These are phyloP conservation scores for Puccinia hordei DNA, from an alignment of 1,284 basidiomycete genomes.

Conservation along the genomic window DNA sequence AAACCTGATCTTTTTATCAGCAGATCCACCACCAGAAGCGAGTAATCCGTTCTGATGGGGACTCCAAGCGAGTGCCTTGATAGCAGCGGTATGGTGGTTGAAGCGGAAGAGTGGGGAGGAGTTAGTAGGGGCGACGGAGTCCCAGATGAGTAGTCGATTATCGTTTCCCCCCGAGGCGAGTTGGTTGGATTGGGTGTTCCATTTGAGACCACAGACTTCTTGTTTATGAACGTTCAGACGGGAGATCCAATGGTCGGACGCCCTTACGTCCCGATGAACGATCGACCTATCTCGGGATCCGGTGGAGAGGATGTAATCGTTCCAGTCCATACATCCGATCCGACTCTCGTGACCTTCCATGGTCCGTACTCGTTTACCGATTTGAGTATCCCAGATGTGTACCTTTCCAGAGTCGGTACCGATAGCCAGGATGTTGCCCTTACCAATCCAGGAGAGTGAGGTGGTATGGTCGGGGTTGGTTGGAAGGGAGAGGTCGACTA, in stretches of 20 bases:
- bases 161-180: constrained; percentile 96
- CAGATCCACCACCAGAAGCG: constrained; percentile 96
- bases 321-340: constrained; percentile 94
- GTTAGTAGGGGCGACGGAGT: not conserved
- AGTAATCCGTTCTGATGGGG: constrained; percentile 88
- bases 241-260: constrained; percentile 71
- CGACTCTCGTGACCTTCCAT: constrained; percentile 81
- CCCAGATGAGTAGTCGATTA: constrained; percentile 96
- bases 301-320: constrained; percentile 80
- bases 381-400: constrained; percentile 89
- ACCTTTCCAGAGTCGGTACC: constrained; percentile 84
- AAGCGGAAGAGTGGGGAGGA: constrained; percentile 79
- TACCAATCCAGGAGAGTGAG: constrained; percentile 61
- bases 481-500: constrained; percentile 85
- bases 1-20: constrained; percentile 89
- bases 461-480: constrained; percentile 14
- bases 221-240: constrained; percentile 82
- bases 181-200: not conserved
- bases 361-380: constrained; percentile 70
- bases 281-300: constrained; percentile 90
- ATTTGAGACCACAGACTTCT: constrained; percentile 83
- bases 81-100: constrained; percentile 92
- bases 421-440: constrained; percentile 85
- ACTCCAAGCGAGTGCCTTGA: constrained; percentile 97
- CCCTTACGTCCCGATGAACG: constrained; percentile 86